Evolutionary conservation across 768 basidiomycete genomes (phyloP).

Genomic region (Rhodotorula sphaerocarpa): DNA sequence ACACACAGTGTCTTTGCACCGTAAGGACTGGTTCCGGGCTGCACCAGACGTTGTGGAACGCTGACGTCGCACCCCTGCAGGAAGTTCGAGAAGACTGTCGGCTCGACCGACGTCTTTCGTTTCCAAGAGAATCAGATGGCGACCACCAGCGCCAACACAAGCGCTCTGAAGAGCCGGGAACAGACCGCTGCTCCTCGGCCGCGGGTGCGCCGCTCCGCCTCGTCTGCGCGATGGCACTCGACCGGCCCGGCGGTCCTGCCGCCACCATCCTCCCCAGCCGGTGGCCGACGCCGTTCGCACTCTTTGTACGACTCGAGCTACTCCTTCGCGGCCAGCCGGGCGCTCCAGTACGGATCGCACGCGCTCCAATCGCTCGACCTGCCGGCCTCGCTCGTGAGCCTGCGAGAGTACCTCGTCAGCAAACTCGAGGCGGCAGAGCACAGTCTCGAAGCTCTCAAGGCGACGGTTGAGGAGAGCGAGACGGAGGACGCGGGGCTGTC

Average conservation of each 20-base stretch:
- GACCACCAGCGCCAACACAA: no score
- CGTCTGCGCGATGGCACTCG: no score
- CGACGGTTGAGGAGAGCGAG: not conserved
- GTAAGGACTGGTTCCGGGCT: not conserved
- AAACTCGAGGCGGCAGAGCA: conserved; percentile 22
- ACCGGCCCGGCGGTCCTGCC: not conserved
- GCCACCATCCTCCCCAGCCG: not conserved
- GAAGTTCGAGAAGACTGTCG: no score
- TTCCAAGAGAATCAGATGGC: no score
- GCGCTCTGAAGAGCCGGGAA: no score
- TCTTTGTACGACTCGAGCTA: conserved; percentile 6
- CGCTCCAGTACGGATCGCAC: conserved; percentile 11
- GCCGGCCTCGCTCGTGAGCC: conserved; percentile 2
- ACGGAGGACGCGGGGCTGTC: not conserved
- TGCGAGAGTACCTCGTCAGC: conserved; percentile 17
- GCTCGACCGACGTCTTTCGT: no score
- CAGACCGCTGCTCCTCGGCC: no score
- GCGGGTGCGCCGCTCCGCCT: no score
- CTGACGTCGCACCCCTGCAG: no score
- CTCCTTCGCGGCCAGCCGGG: not conserved
- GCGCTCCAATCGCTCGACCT: conserved; percentile 30
- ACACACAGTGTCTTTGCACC: no score
- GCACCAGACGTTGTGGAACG: not conserved
- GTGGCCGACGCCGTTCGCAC: conserved; percentile 1
- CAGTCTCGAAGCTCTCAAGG: conserved; percentile 4